A percentile compares a stretch with the other conserved stretches of the same genome.
These are phyloP conservation scores for Metschnikowia colocasiae DNA, from an alignment of 805 yeast species.

Conservation along the genomic window DNA sequence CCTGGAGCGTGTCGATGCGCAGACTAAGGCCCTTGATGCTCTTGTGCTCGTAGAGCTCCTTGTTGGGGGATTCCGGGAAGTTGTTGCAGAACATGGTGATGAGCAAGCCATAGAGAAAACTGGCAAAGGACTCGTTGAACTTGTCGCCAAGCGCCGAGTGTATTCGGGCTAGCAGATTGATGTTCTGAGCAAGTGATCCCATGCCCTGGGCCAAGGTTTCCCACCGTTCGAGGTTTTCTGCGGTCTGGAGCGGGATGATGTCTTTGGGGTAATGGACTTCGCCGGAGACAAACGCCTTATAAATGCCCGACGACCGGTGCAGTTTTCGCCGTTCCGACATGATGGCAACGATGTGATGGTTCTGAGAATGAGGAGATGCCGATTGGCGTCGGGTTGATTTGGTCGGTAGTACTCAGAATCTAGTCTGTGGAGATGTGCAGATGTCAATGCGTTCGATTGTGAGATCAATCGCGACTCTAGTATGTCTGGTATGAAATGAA, in stretches of 20 bases:
- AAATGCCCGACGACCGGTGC: constrained; percentile 24
- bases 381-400: no score
- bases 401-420: no score
- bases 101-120: constrained; percentile 74
- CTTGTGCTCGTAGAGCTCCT: constrained; percentile 31
- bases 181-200: constrained; percentile 54
- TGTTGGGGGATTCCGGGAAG: constrained; percentile 46
- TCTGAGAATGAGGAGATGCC: no score
- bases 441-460: no score
- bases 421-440: no score
- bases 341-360: no score
- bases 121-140: constrained; percentile 75
- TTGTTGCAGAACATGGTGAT: constrained; percentile 89
- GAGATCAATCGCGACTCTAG: no score
- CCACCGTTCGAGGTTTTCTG: constrained; percentile 38
- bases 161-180: constrained; percentile 52
- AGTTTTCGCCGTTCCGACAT: constrained; percentile 18
- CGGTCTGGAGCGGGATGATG: constrained; percentile 40
- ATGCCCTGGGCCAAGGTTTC: constrained; percentile 39
- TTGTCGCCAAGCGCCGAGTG: constrained; percentile 56
- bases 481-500: no score
- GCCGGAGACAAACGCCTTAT: constrained; percentile 24
- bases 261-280: constrained; percentile 41
- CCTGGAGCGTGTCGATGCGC: constrained; percentile 22
- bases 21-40: constrained; percentile 21